These are phyloP conservation scores for Candida silvicultrix DNA, from an alignment of 805 yeast genomes.

Conservation along the genomic window DNA sequence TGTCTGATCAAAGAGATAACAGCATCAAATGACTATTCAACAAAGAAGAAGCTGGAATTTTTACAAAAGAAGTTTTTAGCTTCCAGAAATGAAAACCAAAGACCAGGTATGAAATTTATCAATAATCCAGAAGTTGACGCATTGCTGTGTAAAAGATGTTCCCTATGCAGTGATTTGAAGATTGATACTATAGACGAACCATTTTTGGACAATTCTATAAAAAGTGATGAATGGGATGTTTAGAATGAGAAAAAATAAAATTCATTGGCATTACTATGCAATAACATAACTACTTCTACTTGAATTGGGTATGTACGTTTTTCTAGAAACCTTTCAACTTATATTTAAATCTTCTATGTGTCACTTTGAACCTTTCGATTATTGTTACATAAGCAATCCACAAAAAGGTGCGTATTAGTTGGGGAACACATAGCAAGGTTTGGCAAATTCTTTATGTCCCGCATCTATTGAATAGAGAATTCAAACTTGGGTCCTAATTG, in stretches of 20 bases:
- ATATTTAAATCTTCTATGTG: no score
- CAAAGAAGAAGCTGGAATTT: conserved; percentile 55
- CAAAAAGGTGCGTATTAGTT: no score
- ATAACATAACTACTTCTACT: background rate
- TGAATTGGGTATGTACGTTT: no score
- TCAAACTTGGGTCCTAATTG: no score
- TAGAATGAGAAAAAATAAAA: no score
- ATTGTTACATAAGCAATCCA: no score
- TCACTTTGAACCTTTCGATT: no score
- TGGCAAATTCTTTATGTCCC: no score
- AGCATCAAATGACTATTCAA: conserved; percentile 57
- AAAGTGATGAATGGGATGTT: conserved; percentile 41
- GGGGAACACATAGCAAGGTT: no score
- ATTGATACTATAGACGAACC: conserved; percentile 66
- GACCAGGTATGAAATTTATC: conserved; percentile 17
- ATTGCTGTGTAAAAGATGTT: conserved; percentile 58
- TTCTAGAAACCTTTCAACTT: no score
- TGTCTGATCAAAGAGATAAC: conserved; percentile 65
- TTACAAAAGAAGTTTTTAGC: conserved; percentile 31
- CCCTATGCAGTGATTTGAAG: conserved; percentile 68
- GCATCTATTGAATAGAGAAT: no score
- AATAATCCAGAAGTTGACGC: conserved; percentile 47
- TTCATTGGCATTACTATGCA: no score
- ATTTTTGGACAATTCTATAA: conserved; percentile 37
- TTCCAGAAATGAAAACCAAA: conserved; percentile 16